Percentiles rank a stretch among this genome's conserved stretches.
These are phyloP conservation scores for Xerocomus minutiporus DNA, from an alignment of 1,284 basidiomycete species.

Conservation along the genomic window DNA sequence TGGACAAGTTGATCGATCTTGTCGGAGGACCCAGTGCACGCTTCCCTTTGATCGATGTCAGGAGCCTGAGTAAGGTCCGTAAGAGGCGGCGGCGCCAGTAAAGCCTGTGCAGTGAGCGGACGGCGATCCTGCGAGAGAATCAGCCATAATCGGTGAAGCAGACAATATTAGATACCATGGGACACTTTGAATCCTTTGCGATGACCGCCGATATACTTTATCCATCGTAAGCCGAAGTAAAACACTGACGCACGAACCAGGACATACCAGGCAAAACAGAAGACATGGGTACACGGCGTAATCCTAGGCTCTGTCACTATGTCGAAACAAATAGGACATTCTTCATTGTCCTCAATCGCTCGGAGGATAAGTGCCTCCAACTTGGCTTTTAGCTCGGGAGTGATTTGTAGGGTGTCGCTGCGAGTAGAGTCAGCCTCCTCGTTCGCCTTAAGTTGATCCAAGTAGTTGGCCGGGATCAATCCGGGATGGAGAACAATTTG, in stretches of 20 bases:
- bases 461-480: constrained; percentile 70
- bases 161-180: constrained; percentile 53
- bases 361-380: constrained; percentile 64
- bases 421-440: constrained; percentile 35
- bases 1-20: constrained; percentile 80
- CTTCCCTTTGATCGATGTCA: constrained; percentile 40
- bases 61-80: constrained; percentile 62
- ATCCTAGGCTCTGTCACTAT: constrained; percentile 68
- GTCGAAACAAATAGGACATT: constrained; percentile 78
- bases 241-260: background rate
- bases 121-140: constrained; percentile 60
- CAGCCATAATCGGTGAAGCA: constrained; percentile 1
- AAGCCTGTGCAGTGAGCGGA: constrained; percentile 49
- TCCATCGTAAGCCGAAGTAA: constrained; percentile 6
- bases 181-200: constrained; percentile 65
- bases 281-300: constrained; percentile 73
- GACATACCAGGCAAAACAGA: constrained; percentile 67
- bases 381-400: constrained; percentile 46
- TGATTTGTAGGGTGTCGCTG: constrained; percentile 36
- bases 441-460: constrained; percentile 57
- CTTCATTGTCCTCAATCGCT: constrained; percentile 77
- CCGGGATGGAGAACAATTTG: constrained; percentile 81
- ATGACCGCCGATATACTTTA: constrained; percentile 66
- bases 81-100: constrained; percentile 67
- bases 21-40: constrained; percentile 60